A percentile compares a stretch with the other conserved stretches of the same genome.
Evolutionary conservation across 2,329 filamentous ascomycete species (phyloP).

Genomic region (Thielaviopsis euricoi): DNA sequence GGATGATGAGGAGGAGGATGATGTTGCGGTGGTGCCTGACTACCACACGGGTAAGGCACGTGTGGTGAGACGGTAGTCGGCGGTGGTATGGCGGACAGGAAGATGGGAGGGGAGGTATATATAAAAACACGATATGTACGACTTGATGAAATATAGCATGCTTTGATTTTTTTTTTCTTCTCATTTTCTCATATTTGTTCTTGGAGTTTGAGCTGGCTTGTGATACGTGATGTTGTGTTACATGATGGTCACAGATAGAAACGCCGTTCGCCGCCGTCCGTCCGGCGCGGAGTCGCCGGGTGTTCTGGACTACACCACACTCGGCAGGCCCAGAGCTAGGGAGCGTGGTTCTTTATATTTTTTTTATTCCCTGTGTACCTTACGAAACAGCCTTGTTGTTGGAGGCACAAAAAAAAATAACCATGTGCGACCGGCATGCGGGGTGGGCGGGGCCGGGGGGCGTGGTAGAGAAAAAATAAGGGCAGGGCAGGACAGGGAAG

Average conservation of each 20-base stretch:
- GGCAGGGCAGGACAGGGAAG: background rate
- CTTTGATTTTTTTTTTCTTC: background rate
- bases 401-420: background rate
- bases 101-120: background rate
- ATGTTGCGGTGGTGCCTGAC: constrained; percentile 2
- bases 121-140: background rate
- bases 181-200: no score
- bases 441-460: background rate
- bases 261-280: no score
- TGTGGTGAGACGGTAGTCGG: background rate
- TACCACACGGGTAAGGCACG: constrained; percentile 1
- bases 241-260: no score
- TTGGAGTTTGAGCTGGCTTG: no score
- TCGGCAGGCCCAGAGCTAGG: no score
- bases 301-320: background rate
- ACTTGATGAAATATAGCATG: background rate
- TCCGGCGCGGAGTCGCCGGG: no score
- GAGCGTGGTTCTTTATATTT: background rate
- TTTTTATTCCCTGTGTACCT: background rate
- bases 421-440: background rate
- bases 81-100: background rate
- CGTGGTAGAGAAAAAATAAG: background rate
- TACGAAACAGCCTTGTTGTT: background rate
- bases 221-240: no score
- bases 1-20: constrained; percentile 6